Base-by-base conservation (phyloP, 768 basidiomycete genomes). In the Termitomyces sp. region DNA sequence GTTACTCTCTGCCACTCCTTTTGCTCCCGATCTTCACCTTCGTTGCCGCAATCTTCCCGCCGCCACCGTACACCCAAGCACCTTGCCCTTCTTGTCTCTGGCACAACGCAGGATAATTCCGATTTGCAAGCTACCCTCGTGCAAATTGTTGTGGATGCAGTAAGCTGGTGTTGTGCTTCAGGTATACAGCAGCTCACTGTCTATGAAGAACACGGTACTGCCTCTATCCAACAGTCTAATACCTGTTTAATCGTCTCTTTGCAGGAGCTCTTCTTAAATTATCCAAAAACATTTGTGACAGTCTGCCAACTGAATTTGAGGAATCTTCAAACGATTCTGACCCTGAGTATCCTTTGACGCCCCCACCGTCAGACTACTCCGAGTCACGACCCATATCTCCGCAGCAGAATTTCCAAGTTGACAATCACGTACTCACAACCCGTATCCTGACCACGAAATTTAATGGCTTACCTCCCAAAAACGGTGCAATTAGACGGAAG, bases 331-430 rank as follows among this genome's bases (percentile, higher is more conserved):
- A 61, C 16, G 66, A 65, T 48, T 82, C 83, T 20, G 87, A 89
- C 55, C 69, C 81, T 3, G 82, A 85, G 65, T 91, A 85, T 68
- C 91, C 90, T 40, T 74, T 83, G 44, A 92, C 90, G 0, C 91
- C 90, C n/a, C 91, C 90, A 3, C 74, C 81, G 18, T 92, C 90
- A 8, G 89, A 90, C 68, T 80, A 79, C 64, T 84, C 87, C 26
- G 82, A 81, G 26, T 89, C 89, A 12, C 77, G 85, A 56, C 77
- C 85, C 30, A 72, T 84, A 26, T 86, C 87, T 2, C 87, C 87
- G 10, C 77, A 72, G 53, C 59, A 67, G 32, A 57, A 56, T 30
- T 9, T 57, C 10, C 56, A 64, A 13, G 53, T 60, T 5, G 62
- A 69, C 20, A 65, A 66, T 26, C 63, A 68, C 32, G 71, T 66